Base-by-base conservation (phyloP, 1,284 basidiomycete genomes). In the Psilocybe mexicana region DNA sequence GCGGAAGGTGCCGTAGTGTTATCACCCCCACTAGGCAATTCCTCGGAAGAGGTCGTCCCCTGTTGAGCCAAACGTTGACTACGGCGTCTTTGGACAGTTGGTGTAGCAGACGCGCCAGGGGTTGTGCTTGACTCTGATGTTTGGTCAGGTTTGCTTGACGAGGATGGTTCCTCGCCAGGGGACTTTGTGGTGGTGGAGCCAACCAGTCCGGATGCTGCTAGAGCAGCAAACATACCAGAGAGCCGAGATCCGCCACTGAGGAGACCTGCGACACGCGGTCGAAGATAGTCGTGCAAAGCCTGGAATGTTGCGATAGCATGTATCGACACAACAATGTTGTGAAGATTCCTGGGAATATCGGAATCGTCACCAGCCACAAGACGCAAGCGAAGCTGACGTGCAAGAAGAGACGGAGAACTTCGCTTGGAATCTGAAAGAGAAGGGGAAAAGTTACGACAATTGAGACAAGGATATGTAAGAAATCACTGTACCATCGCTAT, bases 221-320 rank as follows among this genome's bases (percentile, higher is more conserved):
- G 81, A 2, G 95, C 92, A 26, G 96, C 94, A 46, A 98, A 84
- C 86, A 98, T 94, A 40, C 90, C 89, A 2, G 93, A 92, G 11
- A 98, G 73, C 11, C 93, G 83, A 12, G 89, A 87, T 28, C 84
- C 80, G 58, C 81, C 78, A 6, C 82, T 81, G 48, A 87, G 73
- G 4, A 90, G 73, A 6, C 93, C 92, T n/a, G 93, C 81, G 24
- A 98, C 88, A 6, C 94, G 83, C 14, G 95, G 95, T 0, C 94
- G 88, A 10, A 98, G 83, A 71, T 97, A 98, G 71, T 96, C 94
- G 67, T 96, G 93, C 33, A 98, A 81, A 0, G 94, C 93, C 72
- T 96, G 93, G 80, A 98, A 94, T 0, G 94, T 96, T 0, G 96
- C 95, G 59, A 98, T 96, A 2, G 94, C 95, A 69, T 97, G 95